Evolutionary conservation across 2,329 filamentous ascomycete genomes (phyloP), one percentile per base, ranked within the genome.

Genomic region (Sarocladium strictum): DNA sequence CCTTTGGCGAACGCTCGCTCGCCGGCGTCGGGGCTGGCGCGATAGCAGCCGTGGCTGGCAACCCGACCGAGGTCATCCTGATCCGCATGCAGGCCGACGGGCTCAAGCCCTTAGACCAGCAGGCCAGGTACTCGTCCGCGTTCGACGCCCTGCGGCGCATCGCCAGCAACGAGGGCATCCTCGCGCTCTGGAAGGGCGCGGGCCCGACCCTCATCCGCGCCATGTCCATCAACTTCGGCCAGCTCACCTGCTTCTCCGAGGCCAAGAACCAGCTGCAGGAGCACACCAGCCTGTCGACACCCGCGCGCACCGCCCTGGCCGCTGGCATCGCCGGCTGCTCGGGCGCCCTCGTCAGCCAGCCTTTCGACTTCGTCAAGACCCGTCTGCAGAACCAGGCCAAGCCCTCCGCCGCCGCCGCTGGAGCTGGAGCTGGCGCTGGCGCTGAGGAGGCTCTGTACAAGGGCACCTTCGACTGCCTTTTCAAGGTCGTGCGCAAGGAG

Each of bases 281-380:
- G 26, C 41, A 55, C 24, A 57, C 55, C 1, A 73, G 69, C 1
- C 65, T 84, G 53, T 76, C 76, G 1, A 61, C 75, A 6, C 71
- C 75, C 56, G 72, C 69, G 40, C 81, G 85, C 65, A 85, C 83
- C 0, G 74, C 87, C 55, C 77, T 82, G 0, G 84, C 85, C 0
- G 82, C 78, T 3, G 83, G 78, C 4, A 77, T 87, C 57, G 85
- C 85, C 1, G 85, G 85, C 1, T 87, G 88, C 73, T 87, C 87
- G 62, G 85, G 85, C 14, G 81, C 77, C 59, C 87, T 87, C 75
- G 80, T 88, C 62, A 84, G 79, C 21, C 66, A 87, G 65, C 85
- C 85, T 0, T 88, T 89, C 63, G 85, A 89, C 68, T 88, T 89
- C 63, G 79, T 89, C 70, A 89, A 89, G 77, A 89, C 85, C 21